phyloP scores from a whole-genome alignment of 768 basidiomycete genomes.

The Pulveroboletus sp. region DNA sequence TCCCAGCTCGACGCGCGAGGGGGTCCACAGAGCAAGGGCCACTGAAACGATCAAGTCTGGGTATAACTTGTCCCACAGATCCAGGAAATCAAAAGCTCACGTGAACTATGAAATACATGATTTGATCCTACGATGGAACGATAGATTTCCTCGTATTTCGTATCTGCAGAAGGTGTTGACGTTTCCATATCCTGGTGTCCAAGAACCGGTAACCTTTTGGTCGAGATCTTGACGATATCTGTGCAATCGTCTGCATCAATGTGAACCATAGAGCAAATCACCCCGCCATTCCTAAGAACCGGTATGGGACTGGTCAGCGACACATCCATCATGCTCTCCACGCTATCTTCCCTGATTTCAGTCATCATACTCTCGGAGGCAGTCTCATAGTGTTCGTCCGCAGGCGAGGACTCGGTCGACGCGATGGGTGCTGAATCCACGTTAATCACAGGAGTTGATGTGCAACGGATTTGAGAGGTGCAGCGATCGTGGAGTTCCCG shows the following conservation, averaged over 20 bases:
- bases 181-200: neutral
- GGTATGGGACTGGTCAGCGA: conserved; percentile 17
- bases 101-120: conserved; percentile 67
- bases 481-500: conserved; percentile 37
- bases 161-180: conserved; percentile 36
- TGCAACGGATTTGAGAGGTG: neutral
- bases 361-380: conserved; percentile 24
- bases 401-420: conserved; percentile 17
- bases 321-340: conserved; percentile 15
- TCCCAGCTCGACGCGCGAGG: conserved; percentile 59
- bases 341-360: conserved; percentile 10
- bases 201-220: neutral
- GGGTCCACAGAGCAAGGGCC: conserved; percentile 69
- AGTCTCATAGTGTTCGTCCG: conserved; percentile 27
- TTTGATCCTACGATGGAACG: conserved; percentile 49
- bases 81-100: conserved; percentile 39
- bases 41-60: conserved; percentile 35
- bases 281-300: neutral
- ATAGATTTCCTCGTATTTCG: conserved; percentile 64
- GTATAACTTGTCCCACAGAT: neutral
- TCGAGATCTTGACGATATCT: conserved; percentile 21
- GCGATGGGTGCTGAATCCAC: neutral
- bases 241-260: conserved; percentile 3
- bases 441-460: neutral
- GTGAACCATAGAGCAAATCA: neutral